Evolutionary conservation across 208 protist species (phyloP), one percentile per base, ranked within the genome.

Genomic region (Leishmania mexicana): DNA sequence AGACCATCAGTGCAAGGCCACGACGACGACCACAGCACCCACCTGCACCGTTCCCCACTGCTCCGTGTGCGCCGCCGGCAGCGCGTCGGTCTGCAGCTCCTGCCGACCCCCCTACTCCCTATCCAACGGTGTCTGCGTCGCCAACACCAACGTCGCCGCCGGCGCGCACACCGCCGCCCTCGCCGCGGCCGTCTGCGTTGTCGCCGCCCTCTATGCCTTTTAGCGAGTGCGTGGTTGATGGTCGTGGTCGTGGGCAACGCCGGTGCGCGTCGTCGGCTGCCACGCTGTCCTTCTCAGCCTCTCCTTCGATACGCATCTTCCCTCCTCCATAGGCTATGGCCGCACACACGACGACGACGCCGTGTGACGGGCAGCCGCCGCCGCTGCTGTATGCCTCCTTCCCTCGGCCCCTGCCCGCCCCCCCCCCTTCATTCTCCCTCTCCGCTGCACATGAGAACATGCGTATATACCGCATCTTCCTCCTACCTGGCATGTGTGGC

Each of bases 141-240:
- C 49, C 17, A 35, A 60, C 72, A 7, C n/a, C 72, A 77, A 47
- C 74, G 53, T 1, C 53, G 74, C 38, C 24, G 21, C 74, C 5
- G 76, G 58, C 28, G 62, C 62, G 40, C 70, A 53, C 70, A 74
- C 70, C 70, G 70, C 45, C 45, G 40, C 28, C 45, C 70, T 74
- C 70, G 70, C 70, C 70, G 70, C 70, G 28, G 70, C 2, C 42
- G 70, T 74, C 70, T 74, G 45, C 70, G 28, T 74, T 45, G 70
- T 24, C 10, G 70, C 70, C 70, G 45, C 70, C 47, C 19, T 79
- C 45, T 72, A 79, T 62, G 19, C 60, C 60, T 28, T 79, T 13
- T 79, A 79, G 62, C 31, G 58, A 40, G 75, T n/a, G 8, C 21
- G 75, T 28, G 24, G n/a, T 53, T 53, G 49, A 11, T 53, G 49